These are phyloP conservation scores for Fusarium coicis DNA, from an alignment of 2,329 filamentous ascomycete genomes.

Conservation along the genomic window DNA sequence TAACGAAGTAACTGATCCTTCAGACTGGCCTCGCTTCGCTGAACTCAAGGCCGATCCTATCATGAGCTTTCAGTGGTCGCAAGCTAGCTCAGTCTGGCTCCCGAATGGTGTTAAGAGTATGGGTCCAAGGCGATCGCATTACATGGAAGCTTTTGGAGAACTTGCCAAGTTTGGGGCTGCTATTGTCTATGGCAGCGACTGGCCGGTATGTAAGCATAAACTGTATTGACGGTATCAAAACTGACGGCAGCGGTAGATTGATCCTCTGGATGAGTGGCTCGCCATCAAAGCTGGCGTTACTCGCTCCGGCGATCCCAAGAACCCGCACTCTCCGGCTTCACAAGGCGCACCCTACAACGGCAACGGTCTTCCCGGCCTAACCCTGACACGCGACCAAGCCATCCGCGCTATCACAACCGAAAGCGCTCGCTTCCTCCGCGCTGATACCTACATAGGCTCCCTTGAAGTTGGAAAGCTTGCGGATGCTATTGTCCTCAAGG, in stretches of 20 bases:
- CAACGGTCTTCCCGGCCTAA: constrained; percentile 6
- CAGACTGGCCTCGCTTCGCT: constrained; percentile 34
- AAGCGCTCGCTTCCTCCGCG: constrained; percentile 23
- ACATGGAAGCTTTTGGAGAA: constrained; percentile 42
- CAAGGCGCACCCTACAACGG: constrained; percentile 21
- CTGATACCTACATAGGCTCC: constrained; percentile 29
- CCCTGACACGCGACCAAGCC: constrained; percentile 17
- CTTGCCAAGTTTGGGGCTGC: constrained; percentile 15
- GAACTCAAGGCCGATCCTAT: constrained; percentile 34
- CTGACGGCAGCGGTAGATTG: constrained; percentile 38
- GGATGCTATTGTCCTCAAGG: constrained; percentile 29
- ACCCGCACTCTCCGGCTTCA: constrained; percentile 32
- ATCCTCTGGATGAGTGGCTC: constrained; percentile 36
- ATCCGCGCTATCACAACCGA: constrained; percentile 24
- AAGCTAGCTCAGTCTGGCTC: constrained; percentile 21
- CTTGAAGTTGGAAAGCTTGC: constrained; percentile 38
- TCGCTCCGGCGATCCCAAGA: constrained; percentile 30
- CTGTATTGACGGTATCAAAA: too few relatives aligned
- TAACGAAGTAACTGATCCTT: constrained; percentile 20
- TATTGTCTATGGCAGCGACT: constrained; percentile 33
- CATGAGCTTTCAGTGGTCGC: constrained; percentile 37
- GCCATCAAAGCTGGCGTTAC: constrained; percentile 34
- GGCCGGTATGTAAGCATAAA: too few relatives aligned
- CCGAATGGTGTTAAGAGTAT: constrained; percentile 29
- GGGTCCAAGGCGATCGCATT: constrained; percentile 18